Conservation (phyloP, 2,329 filamentous ascomycete species). For the Colletotrichum shisoi region DNA sequence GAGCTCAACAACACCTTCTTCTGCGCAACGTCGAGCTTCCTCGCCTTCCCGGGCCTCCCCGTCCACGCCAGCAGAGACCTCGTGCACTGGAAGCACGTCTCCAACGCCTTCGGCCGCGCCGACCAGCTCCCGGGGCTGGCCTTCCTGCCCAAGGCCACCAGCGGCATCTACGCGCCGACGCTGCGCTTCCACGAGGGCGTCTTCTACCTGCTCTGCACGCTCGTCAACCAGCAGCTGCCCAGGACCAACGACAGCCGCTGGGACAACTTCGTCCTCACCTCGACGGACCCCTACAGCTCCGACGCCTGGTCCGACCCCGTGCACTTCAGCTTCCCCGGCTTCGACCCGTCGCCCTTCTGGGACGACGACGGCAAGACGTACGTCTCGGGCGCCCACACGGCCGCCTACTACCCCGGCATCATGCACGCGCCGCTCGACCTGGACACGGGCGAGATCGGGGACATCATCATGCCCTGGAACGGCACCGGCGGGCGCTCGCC, state of each 20-base stretch:
- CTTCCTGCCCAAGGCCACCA: slow-evolving; percentile 45
- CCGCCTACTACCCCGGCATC: slow-evolving; percentile 46
- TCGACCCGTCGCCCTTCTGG: slow-evolving; percentile 64
- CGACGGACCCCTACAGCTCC: slow-evolving; percentile 41
- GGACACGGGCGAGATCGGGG: slow-evolving; percentile 51
- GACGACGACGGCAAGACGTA: slow-evolving; percentile 64
- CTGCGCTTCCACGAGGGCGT: slow-evolving; percentile 53
- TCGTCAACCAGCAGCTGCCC: slow-evolving; percentile 24
- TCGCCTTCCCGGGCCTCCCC: slow-evolving; percentile 61
- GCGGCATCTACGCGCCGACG: slow-evolving; percentile 59
- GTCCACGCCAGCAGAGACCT: slow-evolving; percentile 63
- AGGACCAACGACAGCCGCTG: slow-evolving; percentile 30
- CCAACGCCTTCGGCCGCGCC: slow-evolving; percentile 53
- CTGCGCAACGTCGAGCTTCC: slow-evolving; percentile 61
- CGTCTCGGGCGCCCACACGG: slow-evolving; percentile 51
- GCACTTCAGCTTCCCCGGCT: slow-evolving; percentile 41
- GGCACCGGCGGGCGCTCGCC: slow-evolving; percentile 55
- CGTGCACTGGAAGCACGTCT: slow-evolving; percentile 57
- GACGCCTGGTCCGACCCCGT: slow-evolving; percentile 44
- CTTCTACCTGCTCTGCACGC: slow-evolving; percentile 57
- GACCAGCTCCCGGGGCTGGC: slow-evolving; percentile 52
- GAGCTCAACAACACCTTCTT: slow-evolving; percentile 57
- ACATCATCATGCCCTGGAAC: slow-evolving; percentile 56
- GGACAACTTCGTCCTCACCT: slow-evolving; percentile 37
- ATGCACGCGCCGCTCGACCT: slow-evolving; percentile 52